phyloP scores from a whole-genome alignment of 352 stramenopile genomes.

The Globisporangium cederbergense region DNA sequence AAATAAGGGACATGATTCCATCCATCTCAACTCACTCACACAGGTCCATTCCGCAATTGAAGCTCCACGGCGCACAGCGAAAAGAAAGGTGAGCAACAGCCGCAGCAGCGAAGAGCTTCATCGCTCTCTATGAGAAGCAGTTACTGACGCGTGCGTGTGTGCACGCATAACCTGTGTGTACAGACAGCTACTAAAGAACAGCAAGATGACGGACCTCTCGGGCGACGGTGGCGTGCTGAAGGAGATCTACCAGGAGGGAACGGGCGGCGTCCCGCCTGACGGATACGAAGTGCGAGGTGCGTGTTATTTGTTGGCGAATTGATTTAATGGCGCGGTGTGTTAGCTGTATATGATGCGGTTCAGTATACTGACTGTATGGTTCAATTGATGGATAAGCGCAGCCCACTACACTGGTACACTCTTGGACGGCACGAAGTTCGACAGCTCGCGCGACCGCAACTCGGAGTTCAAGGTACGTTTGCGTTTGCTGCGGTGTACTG shows the following conservation, averaged over 20 bases:
- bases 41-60: conserved; percentile 11
- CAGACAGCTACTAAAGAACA: neutral
- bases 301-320: too few relatives aligned
- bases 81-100: neutral
- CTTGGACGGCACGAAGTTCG: conserved; percentile 93
- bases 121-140: neutral
- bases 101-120: neutral
- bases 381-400: conserved; percentile 16
- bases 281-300: conserved; percentile 79
- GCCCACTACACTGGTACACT: conserved; percentile 96
- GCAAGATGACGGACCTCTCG: conserved; percentile 66
- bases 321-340: neutral
- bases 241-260: conserved; percentile 87
- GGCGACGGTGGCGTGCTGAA: conserved; percentile 91
- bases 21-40: neutral
- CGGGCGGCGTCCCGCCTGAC: conserved; percentile 71
- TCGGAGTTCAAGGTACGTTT: conserved; percentile 71
- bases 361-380: neutral
- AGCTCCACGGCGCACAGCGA: neutral
- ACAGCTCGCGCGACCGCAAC: conserved; percentile 89
- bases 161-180: neutral
- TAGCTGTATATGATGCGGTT: neutral
- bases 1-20: neutral
- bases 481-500: neutral
- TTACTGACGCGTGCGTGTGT: neutral